A percentile compares a stretch with the other conserved stretches of the same genome.
phyloP scores from a whole-genome alignment of 805 yeast genomes.

The Candida railenensis region DNA sequence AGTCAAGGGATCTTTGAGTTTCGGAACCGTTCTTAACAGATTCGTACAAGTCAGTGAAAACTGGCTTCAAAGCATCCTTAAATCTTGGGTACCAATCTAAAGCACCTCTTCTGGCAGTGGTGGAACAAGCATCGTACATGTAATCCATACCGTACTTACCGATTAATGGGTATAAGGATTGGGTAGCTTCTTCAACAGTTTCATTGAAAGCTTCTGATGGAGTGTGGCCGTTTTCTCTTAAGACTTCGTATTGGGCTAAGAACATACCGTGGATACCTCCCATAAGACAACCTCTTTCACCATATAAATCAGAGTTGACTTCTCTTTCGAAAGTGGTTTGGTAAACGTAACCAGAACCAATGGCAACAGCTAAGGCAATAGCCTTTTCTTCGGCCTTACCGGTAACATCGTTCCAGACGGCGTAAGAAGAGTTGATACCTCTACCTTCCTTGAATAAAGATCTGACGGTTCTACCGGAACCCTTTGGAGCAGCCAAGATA shows the following conservation, averaged over 20 bases:
- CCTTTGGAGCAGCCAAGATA: constrained; percentile 99
- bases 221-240: constrained; percentile 99
- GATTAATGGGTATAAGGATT: constrained; percentile 96
- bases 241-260: constrained; percentile 99
- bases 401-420: constrained; percentile 98
- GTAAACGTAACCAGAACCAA: constrained; percentile 99
- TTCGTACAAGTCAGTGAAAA: constrained; percentile 92
- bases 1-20: constrained; percentile 96
- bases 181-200: constrained; percentile 99
- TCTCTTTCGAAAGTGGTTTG: constrained; percentile 99
- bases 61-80: constrained; percentile 98
- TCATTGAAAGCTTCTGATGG: constrained; percentile 99
- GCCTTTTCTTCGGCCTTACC: constrained; percentile 99
- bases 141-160: constrained; percentile 99
- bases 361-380: constrained; percentile 96
- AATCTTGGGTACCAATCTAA: constrained; percentile 99
- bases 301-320: constrained; percentile 98
- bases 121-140: constrained; percentile 99
- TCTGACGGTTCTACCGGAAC: constrained; percentile 99
- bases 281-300: constrained; percentile 99
- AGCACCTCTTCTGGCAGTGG: constrained; percentile 99
- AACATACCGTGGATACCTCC: constrained; percentile 99
- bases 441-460: constrained; percentile 99
- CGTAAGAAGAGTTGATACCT: constrained; percentile 99
- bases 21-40: constrained; percentile 95